Base-by-base conservation (phyloP, 352 stramenopile genomes). In the Globisporangium solare region DNA sequence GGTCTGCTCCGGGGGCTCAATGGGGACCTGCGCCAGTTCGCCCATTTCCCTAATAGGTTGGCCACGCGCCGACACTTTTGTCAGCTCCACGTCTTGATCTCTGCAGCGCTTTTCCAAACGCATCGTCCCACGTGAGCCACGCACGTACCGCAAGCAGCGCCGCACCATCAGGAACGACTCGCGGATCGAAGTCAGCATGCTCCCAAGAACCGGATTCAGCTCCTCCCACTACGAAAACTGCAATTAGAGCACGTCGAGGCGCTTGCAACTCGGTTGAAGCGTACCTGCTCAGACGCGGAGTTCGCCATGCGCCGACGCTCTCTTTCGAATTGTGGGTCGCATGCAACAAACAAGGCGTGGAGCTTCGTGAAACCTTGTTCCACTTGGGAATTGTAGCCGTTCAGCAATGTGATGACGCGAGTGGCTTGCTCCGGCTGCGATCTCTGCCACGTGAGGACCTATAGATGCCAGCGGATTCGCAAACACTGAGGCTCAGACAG, bases 1-100 rank as follows among this genome's bases (percentile, higher is more conserved):
- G 6, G 91, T 97, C 65, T 99, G 96, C 57, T 83, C 75, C 1
- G 78, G 70, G 22, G 95, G 96, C 65, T 99, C 96, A 55, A 99
- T 95, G 1, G 89, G 92, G 31, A 98, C 96, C 14, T 70, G 74
- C 13, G 95, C 93, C 18, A 69, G 56, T 22, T 83, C 75, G 21
- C 96, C 95, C 89, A 99, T 98, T 49, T 85, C 65, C 39, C 79
- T 90, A 42, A 42, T 3, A 24, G 17, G 15, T 47, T 20, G 31
- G 20, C 7, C 1, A 35, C 5, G 7, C 5, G 7, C 27, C 27
- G 7, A 35, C 10, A 35, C 3, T 35, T 35, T 35, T 35, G 10
- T 35, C 27, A 35, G 10, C 6, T 11, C 27, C 27, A 11, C 27
- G 27, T 6, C 27, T 10, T 10, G 27, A 35, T 35, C 27, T 35